Base-by-base conservation (phyloP, 495 filamentous ascomycete species). In the Trichoderma parareesei region DNA sequence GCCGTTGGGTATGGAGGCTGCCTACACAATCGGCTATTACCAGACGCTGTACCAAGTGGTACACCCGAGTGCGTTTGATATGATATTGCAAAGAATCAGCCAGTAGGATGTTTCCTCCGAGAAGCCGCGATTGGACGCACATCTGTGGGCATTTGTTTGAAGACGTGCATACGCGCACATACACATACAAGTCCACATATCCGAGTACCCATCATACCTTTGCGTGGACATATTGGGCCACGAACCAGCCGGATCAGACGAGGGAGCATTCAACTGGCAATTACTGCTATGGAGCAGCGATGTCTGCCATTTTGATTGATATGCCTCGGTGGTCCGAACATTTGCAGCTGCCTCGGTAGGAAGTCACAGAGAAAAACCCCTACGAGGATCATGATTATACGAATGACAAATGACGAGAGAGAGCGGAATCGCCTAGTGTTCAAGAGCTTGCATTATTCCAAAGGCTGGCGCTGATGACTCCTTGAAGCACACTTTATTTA, bases 81-180 rank as follows among this genome's bases (percentile, higher is more conserved):
- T 11, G 9, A 6, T 57, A 10, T 37, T 14, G 27, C 27, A 33
- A 33, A 57, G 27, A 38, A 13, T 16, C 53, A n/a, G 9, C 53
- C 53, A 57, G 20, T 57, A 57, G 53, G 53, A 35, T 35, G 53
- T 9, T 48, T 48, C 44, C 20, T 27, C 53, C 33, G 53, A 14
- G 3, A 38, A 10, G 18, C 27, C 27, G 27, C 35, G 33, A 57
- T 57, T 57, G 53, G 53, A 13, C 27, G 20, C 9, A 10, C 20
- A 57, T 57, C 27, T 57, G 16, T 57, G 9, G 53, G 14, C 27
- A 27, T 35, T 37, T 57, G 27, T 37, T 14, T 55, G 48, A 55
- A 57, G 6, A 49, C 37, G 53, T 37, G 53, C 53, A 57, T 57
- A 37, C 53, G 18, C 27, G 53, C 53, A 33, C 53, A 57, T 57